Percentiles rank a stretch among this genome's conserved stretches.
phyloP scores from a whole-genome alignment of 1,139 yeast genomes.

The Hyphopichia pseudoburtonii region DNA sequence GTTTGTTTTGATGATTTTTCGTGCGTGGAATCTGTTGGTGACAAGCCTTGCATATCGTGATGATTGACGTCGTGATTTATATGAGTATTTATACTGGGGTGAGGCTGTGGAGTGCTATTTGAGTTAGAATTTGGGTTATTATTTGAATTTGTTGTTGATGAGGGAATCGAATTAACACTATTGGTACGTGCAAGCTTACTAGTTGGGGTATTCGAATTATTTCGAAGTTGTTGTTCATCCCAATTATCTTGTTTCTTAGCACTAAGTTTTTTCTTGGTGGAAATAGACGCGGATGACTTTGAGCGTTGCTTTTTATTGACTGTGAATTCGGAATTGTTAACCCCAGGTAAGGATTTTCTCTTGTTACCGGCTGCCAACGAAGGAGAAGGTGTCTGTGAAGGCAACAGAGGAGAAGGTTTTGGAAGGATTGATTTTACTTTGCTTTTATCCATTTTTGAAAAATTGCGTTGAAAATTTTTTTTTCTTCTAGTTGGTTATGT shows the following conservation, averaged over 20 bases:
- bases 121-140: background rate
- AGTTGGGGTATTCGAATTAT: background rate
- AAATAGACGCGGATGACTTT: slow-evolving; percentile 8
- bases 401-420: slow-evolving; percentile 19
- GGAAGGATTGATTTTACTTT: slow-evolving; percentile 40
- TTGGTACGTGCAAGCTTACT: background rate
- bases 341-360: slow-evolving; percentile 7
- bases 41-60: background rate
- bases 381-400: slow-evolving; percentile 11
- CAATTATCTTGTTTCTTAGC: slow-evolving; percentile 1
- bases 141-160: background rate
- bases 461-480: background rate
- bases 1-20: slow-evolving; percentile 28
- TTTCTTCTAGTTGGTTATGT: background rate
- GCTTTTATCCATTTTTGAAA: slow-evolving; percentile 32
- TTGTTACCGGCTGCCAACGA: slow-evolving; percentile 9
- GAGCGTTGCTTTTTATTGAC: slow-evolving; percentile 12
- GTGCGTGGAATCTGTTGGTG: background rate
- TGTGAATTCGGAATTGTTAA: slow-evolving; percentile 6
- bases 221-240: background rate
- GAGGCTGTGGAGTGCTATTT: background rate
- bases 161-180: background rate
- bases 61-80: background rate
- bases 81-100: background rate
- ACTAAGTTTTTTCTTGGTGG: slow-evolving; percentile 5